A percentile compares a stretch with the other conserved stretches of the same genome.
Conservation (phyloP, 176 grass and related monocot genomes). For the Ensete glaucum region DNA sequence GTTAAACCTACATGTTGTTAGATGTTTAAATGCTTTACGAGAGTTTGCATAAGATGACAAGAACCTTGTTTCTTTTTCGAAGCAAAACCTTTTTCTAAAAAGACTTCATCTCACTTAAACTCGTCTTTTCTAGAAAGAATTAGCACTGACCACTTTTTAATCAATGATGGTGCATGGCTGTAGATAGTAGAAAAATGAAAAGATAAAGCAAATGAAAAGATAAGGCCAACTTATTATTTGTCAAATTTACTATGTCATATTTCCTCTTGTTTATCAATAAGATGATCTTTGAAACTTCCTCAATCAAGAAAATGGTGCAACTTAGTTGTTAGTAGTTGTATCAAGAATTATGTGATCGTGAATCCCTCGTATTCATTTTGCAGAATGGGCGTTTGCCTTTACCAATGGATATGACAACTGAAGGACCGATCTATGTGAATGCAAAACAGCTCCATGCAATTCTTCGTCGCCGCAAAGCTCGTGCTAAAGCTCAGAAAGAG, state of each 20-base stretch:
- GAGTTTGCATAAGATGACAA: no score
- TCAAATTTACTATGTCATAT: neutral
- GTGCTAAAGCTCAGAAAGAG: slow-evolving; percentile 3
- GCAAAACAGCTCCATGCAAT: slow-evolving; percentile 7
- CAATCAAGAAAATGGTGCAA: no score
- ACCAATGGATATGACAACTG: neutral
- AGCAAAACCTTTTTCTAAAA: no score
- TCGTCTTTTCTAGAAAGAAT: neutral
- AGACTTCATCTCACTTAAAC: no score
- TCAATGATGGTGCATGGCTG: neutral
- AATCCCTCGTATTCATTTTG: neutral
- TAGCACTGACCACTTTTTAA: neutral
- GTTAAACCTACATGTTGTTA: no score
- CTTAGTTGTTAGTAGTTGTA: neutral
- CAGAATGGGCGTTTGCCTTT: neutral
- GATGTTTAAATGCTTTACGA: no score
- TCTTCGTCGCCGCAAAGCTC: slow-evolving; percentile 4
- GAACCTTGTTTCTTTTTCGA: no score
- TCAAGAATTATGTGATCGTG: neutral
- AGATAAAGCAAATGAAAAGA: neutral
- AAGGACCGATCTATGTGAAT: slow-evolving; percentile 1
- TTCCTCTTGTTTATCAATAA: no score
- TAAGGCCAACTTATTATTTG: neutral
- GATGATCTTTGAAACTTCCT: no score
- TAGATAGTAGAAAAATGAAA: no score